Evolutionary conservation across 2,329 filamentous ascomycete species (phyloP).

Genomic region (Aspergillus clavatus): DNA sequence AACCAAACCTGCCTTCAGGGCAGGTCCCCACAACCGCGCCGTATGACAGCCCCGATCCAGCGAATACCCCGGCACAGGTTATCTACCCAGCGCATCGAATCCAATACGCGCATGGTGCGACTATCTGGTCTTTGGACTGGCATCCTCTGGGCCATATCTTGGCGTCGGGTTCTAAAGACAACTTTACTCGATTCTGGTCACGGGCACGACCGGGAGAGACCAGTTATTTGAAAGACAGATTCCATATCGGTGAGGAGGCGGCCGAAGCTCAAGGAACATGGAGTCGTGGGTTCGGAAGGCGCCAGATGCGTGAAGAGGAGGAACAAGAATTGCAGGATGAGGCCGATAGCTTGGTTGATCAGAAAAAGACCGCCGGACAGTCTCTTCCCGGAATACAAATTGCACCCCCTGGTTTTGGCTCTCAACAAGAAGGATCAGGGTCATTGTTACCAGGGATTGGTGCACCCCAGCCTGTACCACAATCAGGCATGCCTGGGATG

Average conservation of each 20-base stretch:
- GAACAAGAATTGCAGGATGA: conserved; percentile 92
- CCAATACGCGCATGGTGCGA: conserved; percentile 84
- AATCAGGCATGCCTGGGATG: conserved; percentile 22
- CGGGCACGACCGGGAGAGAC: conserved; percentile 80
- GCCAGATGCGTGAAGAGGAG: conserved; percentile 83
- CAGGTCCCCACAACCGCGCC: conserved; percentile 68
- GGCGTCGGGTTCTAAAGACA: conserved; percentile 91
- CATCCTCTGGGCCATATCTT: conserved; percentile 94
- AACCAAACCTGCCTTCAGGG: conserved; percentile 78
- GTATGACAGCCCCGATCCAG: conserved; percentile 77
- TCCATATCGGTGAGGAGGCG: conserved; percentile 89
- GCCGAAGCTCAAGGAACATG: conserved; percentile 94
- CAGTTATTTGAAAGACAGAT: conserved; percentile 82
- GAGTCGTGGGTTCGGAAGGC: conserved; percentile 71
- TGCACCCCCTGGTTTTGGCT: conserved; percentile 55
- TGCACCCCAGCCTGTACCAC: conserved; percentile 37
- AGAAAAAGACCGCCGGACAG: conserved; percentile 67
- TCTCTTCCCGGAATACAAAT: conserved; percentile 47
- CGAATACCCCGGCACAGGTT: conserved; percentile 77
- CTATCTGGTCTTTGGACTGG: conserved; percentile 98
- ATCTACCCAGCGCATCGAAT: conserved; percentile 87
- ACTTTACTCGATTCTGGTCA: conserved; percentile 95
- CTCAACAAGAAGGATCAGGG: conserved; percentile 44
- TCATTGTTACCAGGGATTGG: conserved; percentile 46
- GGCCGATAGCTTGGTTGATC: conserved; percentile 85